Evolutionary conservation across 179 eudicot species (phyloP).

Genomic region (Dionaea muscipula): DNA sequence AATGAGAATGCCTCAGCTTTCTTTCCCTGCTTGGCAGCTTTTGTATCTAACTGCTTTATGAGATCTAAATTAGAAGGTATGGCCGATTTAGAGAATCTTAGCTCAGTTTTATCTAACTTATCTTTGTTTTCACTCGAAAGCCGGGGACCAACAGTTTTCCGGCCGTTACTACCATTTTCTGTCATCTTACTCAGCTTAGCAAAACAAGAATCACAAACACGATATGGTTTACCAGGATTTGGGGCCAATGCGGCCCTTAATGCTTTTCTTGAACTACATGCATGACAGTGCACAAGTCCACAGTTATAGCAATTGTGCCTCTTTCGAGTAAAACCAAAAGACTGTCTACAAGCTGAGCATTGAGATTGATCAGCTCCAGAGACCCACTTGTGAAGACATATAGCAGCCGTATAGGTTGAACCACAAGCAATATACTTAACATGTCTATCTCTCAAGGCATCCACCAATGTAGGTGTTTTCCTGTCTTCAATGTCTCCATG

Average conservation of each 20-base stretch:
- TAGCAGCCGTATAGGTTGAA: slow-evolving; percentile 64
- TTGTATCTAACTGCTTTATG: slow-evolving; percentile 75
- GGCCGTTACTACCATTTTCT: slow-evolving; percentile 41
- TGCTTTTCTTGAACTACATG: slow-evolving; percentile 79
- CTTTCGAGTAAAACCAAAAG: slow-evolving; percentile 84
- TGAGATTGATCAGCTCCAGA: slow-evolving; percentile 94
- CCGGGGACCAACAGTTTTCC: slow-evolving; percentile 62
- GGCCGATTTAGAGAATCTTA: slow-evolving; percentile 48
- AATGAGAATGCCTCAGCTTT: slow-evolving; percentile 59
- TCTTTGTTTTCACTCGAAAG: slow-evolving; percentile 96
- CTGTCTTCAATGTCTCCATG: slow-evolving; percentile 85
- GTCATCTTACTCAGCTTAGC: slow-evolving; percentile 61
- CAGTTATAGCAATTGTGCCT: slow-evolving; percentile 91
- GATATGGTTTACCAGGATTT: slow-evolving; percentile 68
- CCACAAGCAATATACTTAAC: slow-evolving; percentile 76
- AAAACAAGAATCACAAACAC: slow-evolving; percentile 84
- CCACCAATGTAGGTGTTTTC: slow-evolving; percentile 67
- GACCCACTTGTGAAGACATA: slow-evolving; percentile 90
- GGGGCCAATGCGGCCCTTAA: slow-evolving; percentile 75
- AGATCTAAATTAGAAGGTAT: slow-evolving; percentile 63
- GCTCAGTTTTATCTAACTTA: slow-evolving; percentile 71
- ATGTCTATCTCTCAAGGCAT: slow-evolving; percentile 70
- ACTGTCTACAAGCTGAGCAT: slow-evolving; percentile 79
- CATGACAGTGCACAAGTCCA: slow-evolving; percentile 91
- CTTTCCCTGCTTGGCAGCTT: slow-evolving; percentile 92